Conservation (phyloP, 1,139 yeast genomes). For the Kodamaea sp. region DNA sequence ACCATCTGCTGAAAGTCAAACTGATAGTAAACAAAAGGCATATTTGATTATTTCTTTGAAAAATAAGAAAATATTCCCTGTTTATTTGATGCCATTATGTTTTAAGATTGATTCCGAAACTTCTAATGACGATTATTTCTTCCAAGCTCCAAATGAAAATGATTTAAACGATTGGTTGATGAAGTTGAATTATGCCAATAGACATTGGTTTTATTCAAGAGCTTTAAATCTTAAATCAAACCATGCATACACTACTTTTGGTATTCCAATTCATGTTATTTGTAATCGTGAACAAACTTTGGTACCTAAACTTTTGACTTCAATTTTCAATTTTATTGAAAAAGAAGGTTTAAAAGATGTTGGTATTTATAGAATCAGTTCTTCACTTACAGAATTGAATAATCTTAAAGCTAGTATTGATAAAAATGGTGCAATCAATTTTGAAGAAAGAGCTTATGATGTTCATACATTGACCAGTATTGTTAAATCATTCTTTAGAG, state of each 20-base stretch:
- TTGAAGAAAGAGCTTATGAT: conserved; percentile 70
- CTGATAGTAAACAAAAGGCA: conserved; percentile 53
- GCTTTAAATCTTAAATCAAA: conserved; percentile 30
- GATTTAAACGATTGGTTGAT: conserved; percentile 79
- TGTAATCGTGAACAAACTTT: conserved; percentile 65
- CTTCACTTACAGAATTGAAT: conserved; percentile 76
- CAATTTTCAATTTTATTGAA: conserved; percentile 72
- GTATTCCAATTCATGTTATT: conserved; percentile 77
- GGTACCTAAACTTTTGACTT: conserved; percentile 64
- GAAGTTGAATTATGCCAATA: conserved; percentile 43
- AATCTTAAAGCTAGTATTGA: conserved; percentile 73
- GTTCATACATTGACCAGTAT: conserved; percentile 89
- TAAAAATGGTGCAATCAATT: conserved; percentile 53
- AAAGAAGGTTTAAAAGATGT: conserved; percentile 82
- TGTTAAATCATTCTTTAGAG: conserved; percentile 80
- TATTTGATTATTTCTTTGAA: conserved; percentile 53
- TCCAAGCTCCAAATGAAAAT: conserved; percentile 64
- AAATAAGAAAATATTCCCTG: conserved; percentile 50
- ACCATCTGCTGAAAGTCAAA: conserved; percentile 47
- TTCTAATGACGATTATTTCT: conserved; percentile 53
- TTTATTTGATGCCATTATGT: conserved; percentile 48
- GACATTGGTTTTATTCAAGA: conserved; percentile 56
- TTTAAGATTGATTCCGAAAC: conserved; percentile 60
- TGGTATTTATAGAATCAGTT: conserved; percentile 89
- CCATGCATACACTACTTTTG: conserved; percentile 58